Conservation (phyloP, 352 stramenopile genomes). For the Globisporangium rhizosaccharum region DNA sequence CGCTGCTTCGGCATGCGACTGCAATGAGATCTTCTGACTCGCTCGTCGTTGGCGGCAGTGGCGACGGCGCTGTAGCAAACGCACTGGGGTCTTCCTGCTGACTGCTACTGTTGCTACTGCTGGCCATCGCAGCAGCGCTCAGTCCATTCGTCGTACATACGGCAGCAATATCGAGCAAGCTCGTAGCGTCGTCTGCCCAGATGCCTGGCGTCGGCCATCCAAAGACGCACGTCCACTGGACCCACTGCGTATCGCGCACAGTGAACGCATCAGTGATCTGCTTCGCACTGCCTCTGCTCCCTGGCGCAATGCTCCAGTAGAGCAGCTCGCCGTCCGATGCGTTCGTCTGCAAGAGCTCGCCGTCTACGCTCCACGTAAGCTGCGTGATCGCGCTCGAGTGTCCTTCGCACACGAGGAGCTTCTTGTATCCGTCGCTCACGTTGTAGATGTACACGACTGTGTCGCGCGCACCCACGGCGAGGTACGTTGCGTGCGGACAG, state of each 20-base stretch:
- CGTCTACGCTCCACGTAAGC: slow-evolving; percentile 85
- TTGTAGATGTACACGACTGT: slow-evolving; percentile 65
- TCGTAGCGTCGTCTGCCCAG: slow-evolving; percentile 48
- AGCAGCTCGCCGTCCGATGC: slow-evolving; percentile 57
- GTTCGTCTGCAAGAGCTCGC: slow-evolving; percentile 80
- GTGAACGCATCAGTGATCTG: slow-evolving; percentile 60
- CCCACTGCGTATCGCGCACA: slow-evolving; percentile 52
- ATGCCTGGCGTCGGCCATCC: slow-evolving; percentile 60
- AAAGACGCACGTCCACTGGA: slow-evolving; percentile 65
- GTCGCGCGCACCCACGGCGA: slow-evolving; percentile 53
- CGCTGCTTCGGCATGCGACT: slow-evolving; percentile 36
- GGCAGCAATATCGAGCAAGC: slow-evolving; percentile 42
- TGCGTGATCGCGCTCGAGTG: slow-evolving; percentile 78
- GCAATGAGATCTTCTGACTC: slow-evolving; percentile 38
- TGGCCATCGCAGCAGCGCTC: neutral
- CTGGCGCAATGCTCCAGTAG: slow-evolving; percentile 38
- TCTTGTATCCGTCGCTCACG: slow-evolving; percentile 42
- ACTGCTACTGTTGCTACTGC: neutral
- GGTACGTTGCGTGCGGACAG: slow-evolving; percentile 35
- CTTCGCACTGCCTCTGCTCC: slow-evolving; percentile 29
- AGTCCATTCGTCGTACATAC: slow-evolving; percentile 26
- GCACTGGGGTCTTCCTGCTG: slow-evolving; percentile 1
- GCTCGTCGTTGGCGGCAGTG: neutral
- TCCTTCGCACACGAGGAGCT: slow-evolving; percentile 58
- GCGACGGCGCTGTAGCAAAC: neutral